phyloP scores from a whole-genome alignment of 768 basidiomycete genomes.

The Dioszegia hungarica region DNA sequence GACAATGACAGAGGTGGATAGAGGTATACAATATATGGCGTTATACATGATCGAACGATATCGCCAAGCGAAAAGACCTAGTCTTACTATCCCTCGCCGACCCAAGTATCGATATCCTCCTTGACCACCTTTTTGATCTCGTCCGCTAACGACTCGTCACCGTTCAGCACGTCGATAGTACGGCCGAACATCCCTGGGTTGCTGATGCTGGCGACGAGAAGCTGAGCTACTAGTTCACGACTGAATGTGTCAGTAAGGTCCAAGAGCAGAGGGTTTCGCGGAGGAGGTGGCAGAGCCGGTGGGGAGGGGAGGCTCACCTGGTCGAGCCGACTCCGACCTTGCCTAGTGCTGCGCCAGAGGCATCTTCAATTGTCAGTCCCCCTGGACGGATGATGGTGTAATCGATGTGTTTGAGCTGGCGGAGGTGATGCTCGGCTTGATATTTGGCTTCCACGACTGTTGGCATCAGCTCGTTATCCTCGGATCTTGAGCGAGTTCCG shows the following conservation, averaged over 20 bases:
- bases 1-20: too few relatives aligned
- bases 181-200: constrained; percentile 58
- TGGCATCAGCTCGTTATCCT: neutral
- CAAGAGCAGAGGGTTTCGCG: neutral
- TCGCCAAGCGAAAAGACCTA: too few relatives aligned
- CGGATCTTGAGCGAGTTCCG: neutral
- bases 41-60: neutral
- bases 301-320: too few relatives aligned
- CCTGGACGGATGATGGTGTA: constrained; percentile 67
- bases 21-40: too few relatives aligned
- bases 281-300: too few relatives aligned
- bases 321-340: constrained; percentile 53
- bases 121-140: constrained; percentile 56
- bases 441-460: constrained; percentile 52
- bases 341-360: constrained; percentile 57
- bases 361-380: constrained; percentile 53
- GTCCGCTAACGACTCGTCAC: constrained; percentile 53
- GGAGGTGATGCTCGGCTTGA: constrained; percentile 52
- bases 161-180: constrained; percentile 61
- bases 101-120: constrained; percentile 45
- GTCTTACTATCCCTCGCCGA: constrained; percentile 10
- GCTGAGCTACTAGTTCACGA: constrained; percentile 59
- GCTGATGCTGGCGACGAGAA: constrained; percentile 54
- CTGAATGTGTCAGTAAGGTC: constrained; percentile 7
- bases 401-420: constrained; percentile 56